Evolutionary conservation across 331 rosid genomes (phyloP).

Genomic region (Acacia pycnantha): DNA sequence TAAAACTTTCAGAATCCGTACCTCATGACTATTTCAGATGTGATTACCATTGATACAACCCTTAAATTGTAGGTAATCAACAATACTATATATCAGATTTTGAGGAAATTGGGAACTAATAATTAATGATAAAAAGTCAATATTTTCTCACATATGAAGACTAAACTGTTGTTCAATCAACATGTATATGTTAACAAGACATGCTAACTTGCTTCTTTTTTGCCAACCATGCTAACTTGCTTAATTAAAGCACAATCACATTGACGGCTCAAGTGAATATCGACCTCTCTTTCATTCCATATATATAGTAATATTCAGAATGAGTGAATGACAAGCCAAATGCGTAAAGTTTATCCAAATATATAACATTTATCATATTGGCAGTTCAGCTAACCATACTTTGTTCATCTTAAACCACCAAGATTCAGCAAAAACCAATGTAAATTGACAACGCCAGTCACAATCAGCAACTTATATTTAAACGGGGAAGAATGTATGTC

Average conservation of each 20-base stretch:
- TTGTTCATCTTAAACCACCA: background rate
- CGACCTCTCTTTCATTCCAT: background rate
- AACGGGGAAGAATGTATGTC: slow-evolving; percentile 12
- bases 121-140: slow-evolving; percentile 11
- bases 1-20: background rate
- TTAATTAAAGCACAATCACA: background rate
- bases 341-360: no score
- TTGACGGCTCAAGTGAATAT: background rate
- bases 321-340: background rate
- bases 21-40: slow-evolving; percentile 16
- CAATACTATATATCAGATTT: slow-evolving; percentile 23
- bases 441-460: slow-evolving; percentile 17
- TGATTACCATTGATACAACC: slow-evolving; percentile 13
- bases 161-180: background rate
- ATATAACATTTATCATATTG: background rate
- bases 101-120: background rate
- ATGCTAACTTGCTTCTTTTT: background rate
- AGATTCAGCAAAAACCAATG: slow-evolving; percentile 19
- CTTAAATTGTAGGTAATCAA: background rate
- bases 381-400: background rate
- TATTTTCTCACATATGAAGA: slow-evolving; percentile 7
- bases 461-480: background rate
- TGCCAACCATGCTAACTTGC: background rate
- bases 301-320: background rate
- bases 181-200: background rate